These are phyloP conservation scores for Cytospora piceicola DNA, from an alignment of 2,329 filamentous ascomycete species.

Conservation along the genomic window DNA sequence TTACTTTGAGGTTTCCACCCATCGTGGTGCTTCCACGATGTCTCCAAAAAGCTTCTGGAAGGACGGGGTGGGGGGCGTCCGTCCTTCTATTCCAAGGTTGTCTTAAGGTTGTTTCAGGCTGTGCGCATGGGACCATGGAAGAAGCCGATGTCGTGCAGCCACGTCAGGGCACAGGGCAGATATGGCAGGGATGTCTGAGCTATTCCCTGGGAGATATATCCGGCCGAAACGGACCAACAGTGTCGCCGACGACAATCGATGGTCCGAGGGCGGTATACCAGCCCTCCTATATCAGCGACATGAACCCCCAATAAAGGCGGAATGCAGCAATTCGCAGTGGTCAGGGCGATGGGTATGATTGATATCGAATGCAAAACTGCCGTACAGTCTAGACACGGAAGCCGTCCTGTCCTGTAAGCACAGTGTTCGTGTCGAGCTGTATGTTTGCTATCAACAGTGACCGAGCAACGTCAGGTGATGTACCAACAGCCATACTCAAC, in stretches of 20 bases:
- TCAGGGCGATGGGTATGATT: neutral
- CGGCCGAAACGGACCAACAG: slow-evolving; percentile 5
- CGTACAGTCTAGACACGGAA: neutral
- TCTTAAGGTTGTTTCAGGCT: neutral
- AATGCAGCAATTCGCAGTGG: fast-evolving
- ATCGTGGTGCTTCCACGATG: neutral
- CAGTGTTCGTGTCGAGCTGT: neutral
- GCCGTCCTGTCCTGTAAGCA: neutral
- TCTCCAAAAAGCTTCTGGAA: neutral
- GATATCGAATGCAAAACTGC: neutral
- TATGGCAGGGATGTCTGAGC: slow-evolving; percentile 10
- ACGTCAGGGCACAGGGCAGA: neutral
- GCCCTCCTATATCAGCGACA: neutral
- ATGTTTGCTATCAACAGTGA: neutral
- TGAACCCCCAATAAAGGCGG: neutral
- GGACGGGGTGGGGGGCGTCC: neutral
- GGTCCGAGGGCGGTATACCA: neutral
- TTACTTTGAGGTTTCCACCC: neutral
- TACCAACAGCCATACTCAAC: neutral
- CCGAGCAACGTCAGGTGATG: neutral
- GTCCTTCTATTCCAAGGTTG: neutral
- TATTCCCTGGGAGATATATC: neutral
- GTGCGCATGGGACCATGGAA: neutral
- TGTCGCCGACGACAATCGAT: slow-evolving; percentile 9
- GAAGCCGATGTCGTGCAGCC: slow-evolving; percentile 16